phyloP scores from a whole-genome alignment of 2,329 filamentous ascomycete species.

The Cryoendolithus antarcticus region DNA sequence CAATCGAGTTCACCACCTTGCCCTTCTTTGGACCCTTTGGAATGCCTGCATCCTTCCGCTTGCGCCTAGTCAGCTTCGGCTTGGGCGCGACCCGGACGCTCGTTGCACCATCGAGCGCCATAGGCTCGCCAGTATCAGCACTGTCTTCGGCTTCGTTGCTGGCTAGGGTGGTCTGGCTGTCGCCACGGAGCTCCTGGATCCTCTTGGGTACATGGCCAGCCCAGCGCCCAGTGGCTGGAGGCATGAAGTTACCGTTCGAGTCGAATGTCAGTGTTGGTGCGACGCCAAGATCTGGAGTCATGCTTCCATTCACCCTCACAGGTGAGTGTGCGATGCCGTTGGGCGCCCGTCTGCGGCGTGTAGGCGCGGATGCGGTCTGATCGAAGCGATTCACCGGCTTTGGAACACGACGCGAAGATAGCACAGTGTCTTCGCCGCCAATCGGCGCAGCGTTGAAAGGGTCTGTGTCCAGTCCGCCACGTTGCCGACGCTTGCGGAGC shows the following conservation, averaged over 20 bases:
- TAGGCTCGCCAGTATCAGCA: conserved; percentile 7
- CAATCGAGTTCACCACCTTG: conserved; percentile 8
- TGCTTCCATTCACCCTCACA: conserved; percentile 2
- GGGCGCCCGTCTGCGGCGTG: conserved; percentile 12
- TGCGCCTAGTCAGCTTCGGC: conserved; percentile 35
- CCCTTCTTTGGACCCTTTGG: conserved; percentile 35
- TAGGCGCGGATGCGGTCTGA: conserved; percentile 11
- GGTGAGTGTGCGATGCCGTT: conserved; percentile 6
- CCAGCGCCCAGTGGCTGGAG: conserved; percentile 19
- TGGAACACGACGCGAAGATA: conserved; percentile 9
- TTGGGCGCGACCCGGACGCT: conserved; percentile 18
- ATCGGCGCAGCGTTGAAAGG: background rate
- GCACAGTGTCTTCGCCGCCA: conserved; percentile 3
- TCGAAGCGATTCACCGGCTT: conserved; percentile 21
- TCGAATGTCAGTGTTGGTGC: conserved; percentile 7
- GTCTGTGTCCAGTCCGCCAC: conserved; percentile 16
- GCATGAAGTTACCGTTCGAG: conserved; percentile 9
- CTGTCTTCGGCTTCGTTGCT: conserved; percentile 1
- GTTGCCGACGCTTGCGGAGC: conserved; percentile 32
- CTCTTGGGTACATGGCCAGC: conserved; percentile 25
- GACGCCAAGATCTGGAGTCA: conserved; percentile 13
- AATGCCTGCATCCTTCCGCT: conserved; percentile 35
- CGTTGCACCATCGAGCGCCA: conserved; percentile 6
- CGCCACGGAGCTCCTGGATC: conserved; percentile 35
- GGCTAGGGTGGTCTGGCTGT: conserved; percentile 14